Evolutionary conservation across 192 early-diverging fungal species (phyloP), one percentile per base, ranked within the genome.

Genomic region (Entomortierella lignicola): DNA sequence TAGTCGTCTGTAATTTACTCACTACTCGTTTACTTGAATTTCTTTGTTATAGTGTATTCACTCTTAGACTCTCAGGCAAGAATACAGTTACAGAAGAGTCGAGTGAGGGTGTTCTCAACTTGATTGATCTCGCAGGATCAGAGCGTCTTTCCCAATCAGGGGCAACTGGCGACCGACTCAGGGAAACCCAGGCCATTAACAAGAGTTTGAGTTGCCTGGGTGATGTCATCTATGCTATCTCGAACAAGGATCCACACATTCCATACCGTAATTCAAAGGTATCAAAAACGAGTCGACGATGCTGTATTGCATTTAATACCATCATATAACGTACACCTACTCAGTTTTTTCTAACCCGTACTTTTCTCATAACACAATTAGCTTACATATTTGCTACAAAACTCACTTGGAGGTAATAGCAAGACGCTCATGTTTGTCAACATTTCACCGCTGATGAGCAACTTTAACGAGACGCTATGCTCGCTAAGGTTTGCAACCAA

Each of bases 341-440:
- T 32, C 7, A 29, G 4, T 12, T 34, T 57, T 57, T 10, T 57
- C 52, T 41, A 41, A 31, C 34, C 13, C 12, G n/a, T 26, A 20
- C 37, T 54, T 55, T 44, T 63, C 23, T 50, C 60, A n/a, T 59
- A 17, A 43, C 54, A 26, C 55, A 20, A 67, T 4, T 42, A 25
- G 81, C 55, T 92, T n/a, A 91, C 90, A 0, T 94, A 93, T 64
- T 66, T 93, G 70, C 70, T 91, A 8, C 86, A 92, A 73, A 89
- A 92, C 69, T 91, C 86, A 1, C 65, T 93, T 15, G 93, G 94
- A 43, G 98, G 98, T 20, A 98, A 98, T 68, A 93, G 92, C 74
- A 99, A 99, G 82, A 98, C 96, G 12, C 87, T 98, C 21, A 99
- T 99, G 97, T 98, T 99, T 92, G 97, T 99, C 18, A 98, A 97